phyloP scores from a whole-genome alignment of 129 eudicot species.

The Flaveria sonorensis region DNA sequence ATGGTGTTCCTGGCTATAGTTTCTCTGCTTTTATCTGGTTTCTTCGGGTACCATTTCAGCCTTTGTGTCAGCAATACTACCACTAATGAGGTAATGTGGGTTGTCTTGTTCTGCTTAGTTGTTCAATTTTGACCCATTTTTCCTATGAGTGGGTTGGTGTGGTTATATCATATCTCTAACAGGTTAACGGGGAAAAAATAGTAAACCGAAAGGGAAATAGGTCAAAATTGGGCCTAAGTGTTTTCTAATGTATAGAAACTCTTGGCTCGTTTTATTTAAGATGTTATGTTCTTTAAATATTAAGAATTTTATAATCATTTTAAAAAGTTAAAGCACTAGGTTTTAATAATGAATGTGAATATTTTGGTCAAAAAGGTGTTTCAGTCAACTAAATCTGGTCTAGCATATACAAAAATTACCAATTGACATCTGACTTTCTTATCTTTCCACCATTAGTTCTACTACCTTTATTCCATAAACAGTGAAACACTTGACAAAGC shows the following conservation, averaged over 20 bases:
- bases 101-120: neutral
- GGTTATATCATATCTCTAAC: neutral
- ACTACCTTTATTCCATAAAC: neutral
- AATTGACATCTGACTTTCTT: neutral
- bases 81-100: constrained; percentile 78
- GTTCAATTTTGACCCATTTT: constrained; percentile 1
- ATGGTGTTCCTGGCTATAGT: constrained; percentile 86
- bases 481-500: neutral
- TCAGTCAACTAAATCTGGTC: neutral
- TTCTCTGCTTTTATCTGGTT: constrained; percentile 78
- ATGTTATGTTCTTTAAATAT: neutral
- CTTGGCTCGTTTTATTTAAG: neutral
- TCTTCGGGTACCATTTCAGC: constrained; percentile 83
- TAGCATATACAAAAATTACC: neutral
- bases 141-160: neutral
- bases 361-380: neutral
- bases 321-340: neutral
- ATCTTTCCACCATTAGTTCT: neutral
- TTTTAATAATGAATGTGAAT: neutral
- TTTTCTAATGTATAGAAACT: neutral
- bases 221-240: too few relatives aligned
- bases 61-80: constrained; percentile 89
- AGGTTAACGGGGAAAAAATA: neutral
- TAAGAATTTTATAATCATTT: neutral
- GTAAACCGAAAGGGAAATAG: neutral